Conservation (phyloP, 2,329 filamentous ascomycete genomes). For the Ophiosphaerella korrae region DNA sequence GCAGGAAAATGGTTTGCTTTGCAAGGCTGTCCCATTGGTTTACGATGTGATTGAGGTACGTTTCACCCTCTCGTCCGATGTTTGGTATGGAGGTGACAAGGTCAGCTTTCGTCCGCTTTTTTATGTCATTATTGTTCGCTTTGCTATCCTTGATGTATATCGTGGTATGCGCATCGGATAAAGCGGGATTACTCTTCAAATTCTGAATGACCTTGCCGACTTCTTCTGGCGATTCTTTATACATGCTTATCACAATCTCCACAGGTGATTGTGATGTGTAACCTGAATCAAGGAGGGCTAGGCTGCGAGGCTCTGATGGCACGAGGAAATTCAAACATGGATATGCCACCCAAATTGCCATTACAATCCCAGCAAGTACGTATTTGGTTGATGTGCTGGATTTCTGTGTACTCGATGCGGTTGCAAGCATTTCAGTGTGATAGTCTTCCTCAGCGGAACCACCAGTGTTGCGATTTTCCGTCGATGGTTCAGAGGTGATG, state of each 20-base stretch:
- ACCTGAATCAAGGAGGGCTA: too few relatives aligned
- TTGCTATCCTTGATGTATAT: slow-evolving; percentile 43
- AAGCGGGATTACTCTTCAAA: slow-evolving; percentile 25
- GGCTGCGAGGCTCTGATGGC: too few relatives aligned
- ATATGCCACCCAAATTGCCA: too few relatives aligned
- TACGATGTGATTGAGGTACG: slow-evolving; percentile 55
- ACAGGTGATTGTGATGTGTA: slow-evolving; percentile 26
- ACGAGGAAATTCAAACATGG: too few relatives aligned
- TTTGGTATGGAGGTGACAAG: slow-evolving; percentile 43
- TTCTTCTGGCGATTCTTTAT: slow-evolving; percentile 38
- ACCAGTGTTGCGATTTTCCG: too few relatives aligned
- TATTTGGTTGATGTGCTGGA: too few relatives aligned
- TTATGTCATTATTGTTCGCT: slow-evolving; percentile 26
- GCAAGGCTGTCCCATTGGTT: slow-evolving; percentile 51
- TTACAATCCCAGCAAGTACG: too few relatives aligned
- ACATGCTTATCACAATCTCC: slow-evolving; percentile 48
- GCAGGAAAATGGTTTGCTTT: slow-evolving; percentile 55
- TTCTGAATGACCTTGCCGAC: slow-evolving; percentile 27
- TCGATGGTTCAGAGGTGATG: too few relatives aligned
- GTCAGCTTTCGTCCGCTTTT: slow-evolving; percentile 27
- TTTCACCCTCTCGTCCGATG: slow-evolving; percentile 52
- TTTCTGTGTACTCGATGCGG: too few relatives aligned
- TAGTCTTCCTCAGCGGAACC: too few relatives aligned
- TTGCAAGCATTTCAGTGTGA: too few relatives aligned
- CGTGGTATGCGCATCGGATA: slow-evolving; percentile 25